These are phyloP conservation scores for Irpex lacteus DNA, from an alignment of 1,284 basidiomycete species.

Conservation along the genomic window DNA sequence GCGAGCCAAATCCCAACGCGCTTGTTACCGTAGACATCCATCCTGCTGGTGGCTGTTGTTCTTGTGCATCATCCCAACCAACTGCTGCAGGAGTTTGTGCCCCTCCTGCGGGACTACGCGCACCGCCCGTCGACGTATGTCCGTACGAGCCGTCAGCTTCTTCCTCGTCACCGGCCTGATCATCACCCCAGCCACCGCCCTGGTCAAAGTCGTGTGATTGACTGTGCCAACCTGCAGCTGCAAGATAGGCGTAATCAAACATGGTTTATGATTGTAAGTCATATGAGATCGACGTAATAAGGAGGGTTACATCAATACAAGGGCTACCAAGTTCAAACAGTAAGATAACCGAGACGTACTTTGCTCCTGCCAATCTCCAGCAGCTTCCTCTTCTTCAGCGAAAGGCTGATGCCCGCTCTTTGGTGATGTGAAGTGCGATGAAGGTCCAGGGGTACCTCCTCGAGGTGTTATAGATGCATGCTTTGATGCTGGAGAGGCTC, in stretches of 20 bases:
- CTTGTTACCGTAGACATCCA: conserved; percentile 1
- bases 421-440: background rate
- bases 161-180: conserved; percentile 11
- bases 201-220: conserved; percentile 9
- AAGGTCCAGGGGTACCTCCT: background rate
- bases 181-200: conserved; percentile 16
- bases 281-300: background rate
- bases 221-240: conserved; percentile 11
- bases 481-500: background rate
- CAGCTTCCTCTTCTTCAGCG: conserved; percentile 1
- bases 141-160: conserved; percentile 11
- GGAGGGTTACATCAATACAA: background rate
- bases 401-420: background rate
- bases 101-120: conserved; percentile 2
- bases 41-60: background rate
- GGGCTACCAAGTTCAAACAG: background rate
- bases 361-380: conserved; percentile 6
- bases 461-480: background rate
- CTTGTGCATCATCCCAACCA: background rate
- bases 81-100: background rate
- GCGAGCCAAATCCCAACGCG: conserved; percentile 7
- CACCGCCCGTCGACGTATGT: background rate
- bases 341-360: conserved; percentile 10
- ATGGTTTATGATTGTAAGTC: background rate
- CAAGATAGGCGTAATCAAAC: conserved; percentile 11